These are phyloP conservation scores for Penicillium paneum DNA, from an alignment of 2,329 filamentous ascomycete species.

Conservation along the genomic window DNA sequence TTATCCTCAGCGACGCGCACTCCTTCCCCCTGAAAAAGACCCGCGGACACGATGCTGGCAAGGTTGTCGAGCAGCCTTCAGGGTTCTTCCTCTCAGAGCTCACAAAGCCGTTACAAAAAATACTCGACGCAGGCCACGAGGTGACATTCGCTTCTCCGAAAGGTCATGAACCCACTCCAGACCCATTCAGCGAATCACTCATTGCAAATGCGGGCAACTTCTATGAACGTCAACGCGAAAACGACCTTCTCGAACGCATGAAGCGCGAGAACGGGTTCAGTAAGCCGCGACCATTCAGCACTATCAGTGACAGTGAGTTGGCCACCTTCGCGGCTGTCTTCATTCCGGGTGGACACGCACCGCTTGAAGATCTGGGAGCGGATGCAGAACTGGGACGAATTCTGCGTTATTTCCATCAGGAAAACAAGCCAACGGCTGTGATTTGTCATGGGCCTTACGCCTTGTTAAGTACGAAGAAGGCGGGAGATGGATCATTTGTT, in stretches of 20 bases:
- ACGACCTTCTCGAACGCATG: slow-evolving; percentile 45
- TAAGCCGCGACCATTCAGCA: slow-evolving; percentile 36
- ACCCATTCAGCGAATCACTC: slow-evolving; percentile 43
- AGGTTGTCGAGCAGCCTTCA: slow-evolving; percentile 29
- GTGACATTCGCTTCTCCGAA: slow-evolving; percentile 47
- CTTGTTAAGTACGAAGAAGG: slow-evolving; percentile 42
- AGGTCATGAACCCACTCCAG: slow-evolving; percentile 42
- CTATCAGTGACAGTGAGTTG: slow-evolving; percentile 43
- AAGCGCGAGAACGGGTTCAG: slow-evolving; percentile 46
- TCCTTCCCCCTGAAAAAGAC: slow-evolving; percentile 38
- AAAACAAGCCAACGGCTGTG: slow-evolving; percentile 44
- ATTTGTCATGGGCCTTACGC: slow-evolving; percentile 50
- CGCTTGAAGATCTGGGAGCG: slow-evolving; percentile 42
- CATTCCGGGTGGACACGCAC: slow-evolving; percentile 48
- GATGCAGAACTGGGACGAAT: slow-evolving; percentile 45
- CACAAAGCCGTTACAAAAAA: slow-evolving; percentile 37
- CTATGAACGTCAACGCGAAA: slow-evolving; percentile 43
- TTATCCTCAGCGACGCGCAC: slow-evolving; percentile 45
- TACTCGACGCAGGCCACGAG: slow-evolving; percentile 41
- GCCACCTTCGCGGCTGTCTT: slow-evolving; percentile 42
- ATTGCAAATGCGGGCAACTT: slow-evolving; percentile 48
- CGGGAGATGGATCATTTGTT: slow-evolving; percentile 37
- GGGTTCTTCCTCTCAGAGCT: slow-evolving; percentile 43
- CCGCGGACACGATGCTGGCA: slow-evolving; percentile 18
- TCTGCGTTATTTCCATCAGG: slow-evolving; percentile 40